Conservation (phyloP, 805 yeast species). For the Allodekkera sacchari region DNA sequence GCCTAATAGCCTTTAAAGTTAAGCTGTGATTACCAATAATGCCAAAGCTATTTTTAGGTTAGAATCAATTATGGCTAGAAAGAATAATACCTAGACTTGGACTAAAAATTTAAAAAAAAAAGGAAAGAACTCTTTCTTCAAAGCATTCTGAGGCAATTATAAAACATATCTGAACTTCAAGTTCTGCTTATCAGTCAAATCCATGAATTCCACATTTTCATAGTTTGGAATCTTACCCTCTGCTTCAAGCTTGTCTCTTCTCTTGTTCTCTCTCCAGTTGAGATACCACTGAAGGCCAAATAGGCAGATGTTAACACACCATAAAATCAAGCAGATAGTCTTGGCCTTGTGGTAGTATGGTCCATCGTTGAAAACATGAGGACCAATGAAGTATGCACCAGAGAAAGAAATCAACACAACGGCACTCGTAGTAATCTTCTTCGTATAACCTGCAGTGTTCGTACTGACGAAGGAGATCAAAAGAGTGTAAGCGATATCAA, state of each 20-base stretch:
- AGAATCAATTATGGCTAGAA: too few relatives aligned
- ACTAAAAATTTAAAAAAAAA: too few relatives aligned
- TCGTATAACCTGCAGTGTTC: slow-evolving; percentile 59
- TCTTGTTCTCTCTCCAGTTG: slow-evolving; percentile 29
- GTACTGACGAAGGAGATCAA: slow-evolving; percentile 23
- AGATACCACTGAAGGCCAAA: slow-evolving; percentile 24
- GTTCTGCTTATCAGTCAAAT: slow-evolving; percentile 42
- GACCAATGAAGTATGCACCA: slow-evolving; percentile 59
- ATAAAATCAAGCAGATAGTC: slow-evolving; percentile 40
- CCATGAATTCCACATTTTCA: slow-evolving; percentile 21
- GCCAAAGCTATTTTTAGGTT: too few relatives aligned
- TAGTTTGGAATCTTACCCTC: slow-evolving; percentile 11
- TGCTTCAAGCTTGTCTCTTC: slow-evolving; percentile 29
- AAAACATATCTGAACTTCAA: slow-evolving; percentile 38
- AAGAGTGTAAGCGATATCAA: slow-evolving; percentile 17
- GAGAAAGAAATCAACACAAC: slow-evolving; percentile 53
- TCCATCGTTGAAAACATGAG: slow-evolving; percentile 57
- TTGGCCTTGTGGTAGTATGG: slow-evolving; percentile 52
- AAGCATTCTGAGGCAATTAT: too few relatives aligned
- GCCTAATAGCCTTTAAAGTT: too few relatives aligned
- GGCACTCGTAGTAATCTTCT: slow-evolving; percentile 49
- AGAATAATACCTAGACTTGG: too few relatives aligned
- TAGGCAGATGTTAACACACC: slow-evolving; percentile 11
- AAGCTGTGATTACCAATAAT: too few relatives aligned
- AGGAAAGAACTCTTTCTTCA: too few relatives aligned